phyloP scores from a whole-genome alignment of 495 filamentous ascomycete genomes.

The Endocarpon pusillum region DNA sequence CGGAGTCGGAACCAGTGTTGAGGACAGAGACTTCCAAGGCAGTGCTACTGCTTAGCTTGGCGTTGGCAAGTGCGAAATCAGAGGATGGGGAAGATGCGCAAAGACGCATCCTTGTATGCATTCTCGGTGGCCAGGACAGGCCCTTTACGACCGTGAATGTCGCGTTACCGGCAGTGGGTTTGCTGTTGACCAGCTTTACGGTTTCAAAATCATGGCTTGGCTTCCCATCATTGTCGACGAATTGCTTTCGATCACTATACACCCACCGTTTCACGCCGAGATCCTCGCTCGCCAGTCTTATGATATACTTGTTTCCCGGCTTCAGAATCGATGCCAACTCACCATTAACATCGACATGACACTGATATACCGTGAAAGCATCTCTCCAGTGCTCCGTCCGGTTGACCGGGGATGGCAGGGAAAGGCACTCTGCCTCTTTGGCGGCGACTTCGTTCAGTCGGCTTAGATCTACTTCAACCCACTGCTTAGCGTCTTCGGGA shows the following conservation, averaged over 20 bases:
- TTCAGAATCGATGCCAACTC: constrained; percentile 11
- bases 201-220: constrained; percentile 8
- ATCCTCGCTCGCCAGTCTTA: constrained; percentile 10
- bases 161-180: constrained; percentile 11
- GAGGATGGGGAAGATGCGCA: constrained; percentile 7
- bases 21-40: too few relatives aligned
- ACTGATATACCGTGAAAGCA: constrained; percentile 10
- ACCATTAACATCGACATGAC: constrained; percentile 8
- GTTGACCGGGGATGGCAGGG: constrained; percentile 12
- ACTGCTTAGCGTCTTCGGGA: constrained; percentile 8
- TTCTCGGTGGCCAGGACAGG: constrained; percentile 9
- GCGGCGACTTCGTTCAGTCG: constrained; percentile 5
- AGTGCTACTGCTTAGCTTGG: too few relatives aligned
- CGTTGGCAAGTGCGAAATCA: too few relatives aligned
- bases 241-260: constrained; percentile 7
- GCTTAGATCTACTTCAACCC: constrained; percentile 8
- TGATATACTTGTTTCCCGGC: constrained; percentile 10
- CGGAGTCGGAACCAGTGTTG: too few relatives aligned
- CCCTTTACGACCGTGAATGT: constrained; percentile 8
- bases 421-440: constrained; percentile 9
- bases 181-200: constrained; percentile 11
- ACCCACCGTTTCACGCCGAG: constrained; percentile 7
- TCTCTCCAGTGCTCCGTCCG: constrained; percentile 10
- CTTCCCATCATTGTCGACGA: constrained; percentile 3
- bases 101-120: constrained; percentile 11